Conservation (phyloP, 768 basidiomycete genomes). For the Boletus eberwhitei region DNA sequence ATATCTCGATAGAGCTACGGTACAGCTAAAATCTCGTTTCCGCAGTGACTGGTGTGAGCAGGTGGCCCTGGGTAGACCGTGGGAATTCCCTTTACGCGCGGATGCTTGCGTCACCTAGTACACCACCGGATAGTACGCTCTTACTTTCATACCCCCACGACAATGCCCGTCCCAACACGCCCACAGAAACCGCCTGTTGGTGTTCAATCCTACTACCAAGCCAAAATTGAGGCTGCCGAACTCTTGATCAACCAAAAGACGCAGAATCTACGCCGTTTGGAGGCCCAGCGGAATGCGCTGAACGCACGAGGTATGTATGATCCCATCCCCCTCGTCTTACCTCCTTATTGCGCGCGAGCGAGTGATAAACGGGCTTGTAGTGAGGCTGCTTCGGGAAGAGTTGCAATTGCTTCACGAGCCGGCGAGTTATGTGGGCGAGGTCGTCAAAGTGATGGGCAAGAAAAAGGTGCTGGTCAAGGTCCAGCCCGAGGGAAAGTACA, state of each 20-base stretch:
- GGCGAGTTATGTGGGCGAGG: constrained; percentile 95
- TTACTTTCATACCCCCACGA: background rate
- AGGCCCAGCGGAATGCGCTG: constrained; percentile 95
- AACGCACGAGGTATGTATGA: constrained; percentile 79
- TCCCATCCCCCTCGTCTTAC: no score
- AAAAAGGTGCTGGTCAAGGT: constrained; percentile 98
- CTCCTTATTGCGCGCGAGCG: background rate
- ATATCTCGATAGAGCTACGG: no score
- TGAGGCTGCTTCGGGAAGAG: constrained; percentile 87
- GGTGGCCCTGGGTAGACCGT: background rate
- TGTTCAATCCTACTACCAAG: constrained; percentile 88
- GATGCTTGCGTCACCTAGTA: constrained; percentile 15
- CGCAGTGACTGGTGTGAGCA: no score
- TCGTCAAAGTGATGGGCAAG: constrained; percentile 99
- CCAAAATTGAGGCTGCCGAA: constrained; percentile 93
- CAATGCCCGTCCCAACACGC: constrained; percentile 39
- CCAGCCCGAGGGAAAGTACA: constrained; percentile 98
- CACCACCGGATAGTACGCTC: background rate
- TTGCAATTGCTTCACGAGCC: constrained; percentile 91
- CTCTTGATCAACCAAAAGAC: constrained; percentile 94
- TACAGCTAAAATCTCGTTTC: no score
- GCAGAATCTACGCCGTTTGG: constrained; percentile 90
- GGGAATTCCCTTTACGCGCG: background rate
- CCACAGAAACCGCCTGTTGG: constrained; percentile 51
- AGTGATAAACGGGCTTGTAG: constrained; percentile 37